Percentiles rank a stretch among this genome's conserved stretches.
Conservation (phyloP, 2,329 filamentous ascomycete species). For the Apiospora malaysiana region DNA sequence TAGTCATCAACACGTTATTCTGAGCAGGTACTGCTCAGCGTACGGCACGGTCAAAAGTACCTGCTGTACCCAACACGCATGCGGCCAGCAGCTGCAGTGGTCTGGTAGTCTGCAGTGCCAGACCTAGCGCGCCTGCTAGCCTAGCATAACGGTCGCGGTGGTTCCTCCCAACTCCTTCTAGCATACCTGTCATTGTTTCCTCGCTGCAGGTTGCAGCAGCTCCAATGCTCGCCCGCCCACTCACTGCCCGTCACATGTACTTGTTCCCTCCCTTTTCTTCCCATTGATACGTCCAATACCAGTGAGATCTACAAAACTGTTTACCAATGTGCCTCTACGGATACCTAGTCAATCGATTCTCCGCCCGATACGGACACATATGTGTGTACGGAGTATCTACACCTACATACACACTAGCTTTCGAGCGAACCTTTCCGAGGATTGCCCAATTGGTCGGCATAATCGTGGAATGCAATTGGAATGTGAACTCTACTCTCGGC, state of each 20-base stretch:
- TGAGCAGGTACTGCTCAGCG: neutral
- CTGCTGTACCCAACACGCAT: neutral
- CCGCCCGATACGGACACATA: neutral
- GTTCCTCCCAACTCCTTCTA: constrained; percentile 16
- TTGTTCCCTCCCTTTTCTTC: neutral
- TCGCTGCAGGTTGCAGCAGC: neutral
- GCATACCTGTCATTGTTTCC: constrained; percentile 18
- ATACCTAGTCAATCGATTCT: neutral
- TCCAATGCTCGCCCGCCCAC: neutral
- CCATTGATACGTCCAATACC: neutral
- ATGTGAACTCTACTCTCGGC: constrained; percentile 12
- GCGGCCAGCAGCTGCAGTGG: neutral
- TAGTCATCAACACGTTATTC: constrained; percentile 6
- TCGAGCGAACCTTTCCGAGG: constrained; percentile 9
- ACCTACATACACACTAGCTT: neutral
- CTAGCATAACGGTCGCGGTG: constrained; percentile 13
- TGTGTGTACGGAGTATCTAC: too few species aligned
- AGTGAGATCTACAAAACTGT: neutral
- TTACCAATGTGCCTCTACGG: neutral
- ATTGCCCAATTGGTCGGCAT: constrained; percentile 10
- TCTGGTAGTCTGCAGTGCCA: neutral
- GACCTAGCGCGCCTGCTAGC: constrained; percentile 10
- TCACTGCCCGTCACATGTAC: neutral
- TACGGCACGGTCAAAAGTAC: neutral
- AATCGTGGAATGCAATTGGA: constrained; percentile 5